Conservation (phyloP, 257 asterid genomes). For the Ajuga chamaepitys region DNA sequence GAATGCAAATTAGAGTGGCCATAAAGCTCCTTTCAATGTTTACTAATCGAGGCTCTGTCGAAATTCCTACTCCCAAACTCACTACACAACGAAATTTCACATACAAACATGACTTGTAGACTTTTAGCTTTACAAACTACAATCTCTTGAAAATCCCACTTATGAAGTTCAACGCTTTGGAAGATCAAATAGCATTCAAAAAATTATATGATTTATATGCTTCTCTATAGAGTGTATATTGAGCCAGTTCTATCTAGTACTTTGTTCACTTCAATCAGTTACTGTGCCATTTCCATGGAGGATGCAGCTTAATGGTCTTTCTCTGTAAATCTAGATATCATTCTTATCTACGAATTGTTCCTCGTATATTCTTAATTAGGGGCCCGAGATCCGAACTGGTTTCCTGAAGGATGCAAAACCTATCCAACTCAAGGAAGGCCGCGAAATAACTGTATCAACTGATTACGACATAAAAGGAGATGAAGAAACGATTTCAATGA, state of each 20-base stretch:
- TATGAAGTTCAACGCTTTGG: background rate
- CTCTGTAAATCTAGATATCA: background rate
- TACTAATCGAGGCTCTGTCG: background rate
- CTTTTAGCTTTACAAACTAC: background rate
- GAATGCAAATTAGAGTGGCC: background rate
- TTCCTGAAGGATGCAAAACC: constrained; percentile 68
- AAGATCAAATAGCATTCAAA: background rate
- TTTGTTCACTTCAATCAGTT: background rate
- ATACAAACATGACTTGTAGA: background rate
- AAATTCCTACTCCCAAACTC: constrained; percentile 1
- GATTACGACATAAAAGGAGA: constrained; percentile 80
- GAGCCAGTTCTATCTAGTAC: background rate
- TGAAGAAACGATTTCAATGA: constrained; percentile 54
- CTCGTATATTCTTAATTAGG: constrained; percentile 31
- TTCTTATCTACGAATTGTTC: background rate
- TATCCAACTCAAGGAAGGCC: constrained; percentile 69
- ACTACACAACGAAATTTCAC: background rate
- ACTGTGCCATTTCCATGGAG: background rate
- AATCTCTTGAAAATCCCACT: background rate
- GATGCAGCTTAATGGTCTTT: background rate
- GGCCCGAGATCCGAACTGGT: constrained; percentile 89
- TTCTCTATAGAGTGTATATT: background rate
- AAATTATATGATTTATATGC: background rate
- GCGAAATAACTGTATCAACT: constrained; percentile 55
- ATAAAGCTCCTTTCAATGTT: background rate